Percentiles rank a stretch among this genome's conserved stretches.
phyloP scores from a whole-genome alignment of 2,329 filamentous ascomycete species.

The Colletotrichum camelliae region DNA sequence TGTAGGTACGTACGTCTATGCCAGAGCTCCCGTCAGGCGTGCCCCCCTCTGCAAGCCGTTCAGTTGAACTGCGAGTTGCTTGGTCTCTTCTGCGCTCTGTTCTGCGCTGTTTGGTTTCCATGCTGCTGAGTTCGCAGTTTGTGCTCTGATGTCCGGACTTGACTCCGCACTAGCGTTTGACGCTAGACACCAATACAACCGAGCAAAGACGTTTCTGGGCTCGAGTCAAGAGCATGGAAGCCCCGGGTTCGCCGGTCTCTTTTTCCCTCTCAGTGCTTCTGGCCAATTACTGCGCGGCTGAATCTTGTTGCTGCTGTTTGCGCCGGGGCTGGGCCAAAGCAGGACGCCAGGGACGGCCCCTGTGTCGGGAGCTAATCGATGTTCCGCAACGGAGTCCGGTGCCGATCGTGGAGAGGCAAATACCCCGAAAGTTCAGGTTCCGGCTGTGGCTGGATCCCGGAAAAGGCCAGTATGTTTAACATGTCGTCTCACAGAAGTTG shows the following conservation, averaged over 20 bases:
- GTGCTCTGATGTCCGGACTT: conserved; percentile 18
- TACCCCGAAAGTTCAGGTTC: background rate
- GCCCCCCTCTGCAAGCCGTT: background rate
- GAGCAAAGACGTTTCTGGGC: conserved; percentile 6
- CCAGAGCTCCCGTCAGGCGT: background rate
- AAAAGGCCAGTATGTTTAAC: background rate
- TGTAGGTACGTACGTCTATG: conserved; percentile 1
- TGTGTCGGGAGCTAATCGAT: conserved; percentile 17
- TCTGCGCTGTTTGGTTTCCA: background rate
- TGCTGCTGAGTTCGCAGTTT: background rate
- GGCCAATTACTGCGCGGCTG: background rate
- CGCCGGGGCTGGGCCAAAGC: background rate
- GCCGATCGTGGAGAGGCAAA: conserved; percentile 14
- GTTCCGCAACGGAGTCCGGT: conserved; percentile 14
- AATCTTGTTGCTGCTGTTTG: background rate
- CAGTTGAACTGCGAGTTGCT: conserved; percentile 11
- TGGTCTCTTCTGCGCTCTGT: background rate
- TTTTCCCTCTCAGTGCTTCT: background rate
- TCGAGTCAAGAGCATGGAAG: background rate
- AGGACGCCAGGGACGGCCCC: conserved; percentile 2
- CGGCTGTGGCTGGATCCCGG: background rate
- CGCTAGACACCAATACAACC: conserved; percentile 9
- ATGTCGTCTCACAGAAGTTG: background rate
- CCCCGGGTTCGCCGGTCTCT: background rate
- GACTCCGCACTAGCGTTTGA: conserved; percentile 21